Base-by-base conservation (phyloP, 2,329 filamentous ascomycete genomes). In the Pseudogymnoascus sp. region DNA sequence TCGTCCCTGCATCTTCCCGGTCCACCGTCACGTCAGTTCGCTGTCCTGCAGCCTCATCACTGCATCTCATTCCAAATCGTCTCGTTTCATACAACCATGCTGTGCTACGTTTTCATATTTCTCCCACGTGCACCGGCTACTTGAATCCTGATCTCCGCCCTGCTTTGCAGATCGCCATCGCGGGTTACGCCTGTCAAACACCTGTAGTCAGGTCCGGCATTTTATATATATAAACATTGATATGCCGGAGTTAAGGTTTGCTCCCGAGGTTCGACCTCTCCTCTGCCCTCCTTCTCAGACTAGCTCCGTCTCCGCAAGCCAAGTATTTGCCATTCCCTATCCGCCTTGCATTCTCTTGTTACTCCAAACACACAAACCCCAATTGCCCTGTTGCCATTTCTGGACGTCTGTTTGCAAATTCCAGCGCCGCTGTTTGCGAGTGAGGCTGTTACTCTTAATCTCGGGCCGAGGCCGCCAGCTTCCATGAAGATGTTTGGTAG, bases 401-500 rank as follows among this genome's bases (percentile, higher is more conserved):
- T 3, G 43, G 23, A 52, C 23, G 23, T 31, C 43, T 52, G 43
- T 52, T 52, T 52, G 43, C 23, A 28, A 25, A 31, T 52, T 28
- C 14, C 7, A 5, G 14, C 3, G 43, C 43, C 4, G 5, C 43
- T n/a, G 23, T 31, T 52, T 52, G 43, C 14, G 23, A 52, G 21
- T 52, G 43, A 52, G 43, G 23, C 43, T 52, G 43, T 52, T 52
- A 28, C 43, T 52, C 43, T 28, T 52, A 28, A 52, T 52, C 23
- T 52, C 43, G 43, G 23, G 2, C 43, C 43, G 43, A 52, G 43
- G 43, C 23, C 23, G 43, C 43, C 41, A 45, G 5, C n/a, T 52
- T 28, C 23, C 43, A 52, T 52, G 43, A 52, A 52, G 43, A 52
- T 52, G 43, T 28, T 52, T 52, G 43, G 43, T 52, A 52, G 43